These are phyloP conservation scores for Spiromastix sp. DNA, from an alignment of 2,329 filamentous ascomycete genomes.

Conservation along the genomic window DNA sequence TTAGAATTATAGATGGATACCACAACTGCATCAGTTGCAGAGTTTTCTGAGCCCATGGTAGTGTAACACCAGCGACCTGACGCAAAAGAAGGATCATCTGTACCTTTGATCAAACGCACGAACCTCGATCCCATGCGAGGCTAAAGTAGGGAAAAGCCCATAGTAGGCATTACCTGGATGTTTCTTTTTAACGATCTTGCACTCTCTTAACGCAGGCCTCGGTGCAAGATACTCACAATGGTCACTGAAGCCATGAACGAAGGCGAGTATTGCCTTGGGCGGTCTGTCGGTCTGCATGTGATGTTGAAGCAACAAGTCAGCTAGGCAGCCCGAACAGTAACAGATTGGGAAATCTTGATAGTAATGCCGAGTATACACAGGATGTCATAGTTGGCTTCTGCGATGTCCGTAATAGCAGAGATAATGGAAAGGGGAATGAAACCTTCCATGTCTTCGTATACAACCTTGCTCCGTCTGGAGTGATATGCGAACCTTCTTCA, in stretches of 20 bases:
- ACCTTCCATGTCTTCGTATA: conserved; percentile 56
- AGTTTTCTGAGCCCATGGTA: too few relatives aligned
- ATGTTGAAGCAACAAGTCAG: conserved; percentile 6
- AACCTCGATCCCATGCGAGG: conserved; percentile 61
- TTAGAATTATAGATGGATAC: too few relatives aligned
- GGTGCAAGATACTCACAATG: conserved; percentile 40
- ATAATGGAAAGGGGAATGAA: conserved; percentile 23
- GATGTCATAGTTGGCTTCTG: too few relatives aligned
- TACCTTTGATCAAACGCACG: conserved; percentile 68
- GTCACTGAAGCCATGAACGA: conserved; percentile 86
- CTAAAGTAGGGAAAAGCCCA: conserved; percentile 61
- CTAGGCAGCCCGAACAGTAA: not conserved
- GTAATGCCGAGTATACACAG: too few relatives aligned
- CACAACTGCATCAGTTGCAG: too few relatives aligned
- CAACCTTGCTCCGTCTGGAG: conserved; percentile 43
- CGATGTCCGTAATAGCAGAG: too few relatives aligned
- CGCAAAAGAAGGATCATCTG: conserved; percentile 7
- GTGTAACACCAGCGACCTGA: too few relatives aligned
- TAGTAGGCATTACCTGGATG: conserved; percentile 59
- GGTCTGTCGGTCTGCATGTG: conserved; percentile 42
- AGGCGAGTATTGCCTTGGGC: conserved; percentile 61
- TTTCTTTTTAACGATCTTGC: not conserved
- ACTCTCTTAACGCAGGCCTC: too few relatives aligned
- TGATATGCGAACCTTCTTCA: conserved; percentile 42
- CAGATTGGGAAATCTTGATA: too few relatives aligned